Evolutionary conservation across 164 flowering plant species (phyloP), one percentile per base, ranked within the genome.

Genomic region (Annona squamosa): DNA sequence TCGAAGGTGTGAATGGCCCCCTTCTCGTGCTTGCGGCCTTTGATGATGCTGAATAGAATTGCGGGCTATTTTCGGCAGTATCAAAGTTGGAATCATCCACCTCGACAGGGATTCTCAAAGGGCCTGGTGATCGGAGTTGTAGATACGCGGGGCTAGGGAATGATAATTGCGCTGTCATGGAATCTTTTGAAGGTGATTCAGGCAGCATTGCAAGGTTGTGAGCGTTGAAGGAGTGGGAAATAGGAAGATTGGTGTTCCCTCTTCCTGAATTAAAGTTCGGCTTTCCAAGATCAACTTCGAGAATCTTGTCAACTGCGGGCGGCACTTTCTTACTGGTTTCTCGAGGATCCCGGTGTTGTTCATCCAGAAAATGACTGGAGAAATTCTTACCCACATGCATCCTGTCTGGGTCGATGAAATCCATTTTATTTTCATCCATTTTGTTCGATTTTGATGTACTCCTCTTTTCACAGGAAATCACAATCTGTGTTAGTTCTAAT

Each of bases 221-320:
- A 64, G 80, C 76, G 73, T 71, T 72, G 46, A 78, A 56, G 19
- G 76, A 65, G 1, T 78, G 64, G 17, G 41, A 71, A 71, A 78
- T 76, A 3, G 81, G 81, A 44, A 72, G 75, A 65, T 57, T 63
- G 44, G 64, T 74, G 71, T 26, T 74, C 42, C 72, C 74, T 62
- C 67, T 72, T 19, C 74, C 86, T 46, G 82, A 71, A 43, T 70
- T 78, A 26, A 76, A 74, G 71, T 72, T 84, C 48, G 93, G 95
- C 74, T 86, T 88, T 82, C 91, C 90, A 9, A 92, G 87, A 70
- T 91, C 96, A 17, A 89, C 83, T 79, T 92, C 96, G 3, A 89
- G 89, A 62, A 92, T 88, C 81, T 89, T 90, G 79, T 85, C 92
- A 69, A 87, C 87, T 3, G 63, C 46, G 2, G 71, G 61, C 6